These are phyloP conservation scores for Mortierella sp. DNA, from an alignment of 371 early-diverging fungal species.

Conservation along the genomic window DNA sequence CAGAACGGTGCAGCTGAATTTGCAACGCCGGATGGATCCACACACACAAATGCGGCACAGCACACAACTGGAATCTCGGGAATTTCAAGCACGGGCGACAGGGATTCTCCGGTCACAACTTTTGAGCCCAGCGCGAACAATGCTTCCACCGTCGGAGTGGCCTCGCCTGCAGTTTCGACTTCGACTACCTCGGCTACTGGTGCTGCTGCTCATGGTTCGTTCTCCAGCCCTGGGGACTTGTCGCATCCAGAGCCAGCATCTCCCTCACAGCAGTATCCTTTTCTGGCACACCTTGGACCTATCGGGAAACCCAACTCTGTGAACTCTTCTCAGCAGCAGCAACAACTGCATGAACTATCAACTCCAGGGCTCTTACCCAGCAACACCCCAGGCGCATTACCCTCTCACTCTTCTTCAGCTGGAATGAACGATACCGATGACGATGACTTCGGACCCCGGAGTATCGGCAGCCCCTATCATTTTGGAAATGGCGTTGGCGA, in stretches of 20 bases:
- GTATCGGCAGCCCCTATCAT: constrained; percentile 13
- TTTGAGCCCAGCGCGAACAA: constrained; percentile 21
- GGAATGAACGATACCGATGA: constrained; percentile 1
- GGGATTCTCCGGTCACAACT: constrained; percentile 17
- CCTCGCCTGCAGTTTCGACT: constrained; percentile 6
- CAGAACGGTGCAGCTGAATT: constrained; percentile 16
- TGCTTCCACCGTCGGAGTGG: constrained; percentile 4
- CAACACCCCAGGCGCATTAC: neutral
- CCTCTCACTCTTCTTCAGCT: neutral
- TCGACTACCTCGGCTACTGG: neutral
- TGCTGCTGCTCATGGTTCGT: neutral
- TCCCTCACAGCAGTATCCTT: constrained; percentile 41
- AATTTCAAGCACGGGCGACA: neutral
- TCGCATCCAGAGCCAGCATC: constrained; percentile 16
- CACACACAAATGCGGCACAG: neutral
- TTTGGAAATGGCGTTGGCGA: constrained; percentile 18
- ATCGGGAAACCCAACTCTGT: constrained; percentile 32
- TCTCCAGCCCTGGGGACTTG: neutral
- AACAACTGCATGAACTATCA: constrained; percentile 13
- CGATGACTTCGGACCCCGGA: constrained; percentile 17
- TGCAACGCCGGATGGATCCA: constrained; percentile 16
- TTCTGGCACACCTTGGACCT: constrained; percentile 32
- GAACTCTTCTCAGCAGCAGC: constrained; percentile 8
- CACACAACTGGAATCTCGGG: constrained; percentile 6
- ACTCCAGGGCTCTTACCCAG: constrained; percentile 1